Evolutionary conservation across 2,329 filamentous ascomycete species (phyloP).

Genomic region (Escovopsis sp.): DNA sequence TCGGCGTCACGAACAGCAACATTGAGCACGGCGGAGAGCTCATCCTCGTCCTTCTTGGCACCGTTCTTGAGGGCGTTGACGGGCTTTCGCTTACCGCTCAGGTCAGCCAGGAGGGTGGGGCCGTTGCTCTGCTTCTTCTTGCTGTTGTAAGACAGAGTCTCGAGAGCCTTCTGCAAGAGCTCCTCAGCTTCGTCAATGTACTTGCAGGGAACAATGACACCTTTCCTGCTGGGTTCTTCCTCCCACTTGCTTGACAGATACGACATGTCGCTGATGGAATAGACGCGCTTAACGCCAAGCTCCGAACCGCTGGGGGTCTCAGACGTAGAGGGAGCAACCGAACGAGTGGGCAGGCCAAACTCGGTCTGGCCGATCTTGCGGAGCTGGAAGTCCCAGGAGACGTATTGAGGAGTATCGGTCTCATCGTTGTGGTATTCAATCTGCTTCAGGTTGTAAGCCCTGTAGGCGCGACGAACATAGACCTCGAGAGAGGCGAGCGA

Average conservation of each 20-base stretch:
- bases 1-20: slow-evolving; percentile 84
- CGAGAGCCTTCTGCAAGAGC: slow-evolving; percentile 66
- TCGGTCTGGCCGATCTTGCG: slow-evolving; percentile 87
- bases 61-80: slow-evolving; percentile 13
- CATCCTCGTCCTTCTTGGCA: slow-evolving; percentile 40
- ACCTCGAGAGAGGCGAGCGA: slow-evolving; percentile 87
- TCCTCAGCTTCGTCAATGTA: slow-evolving; percentile 94
- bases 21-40: slow-evolving; percentile 85
- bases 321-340: slow-evolving; percentile 72
- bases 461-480: slow-evolving; percentile 90
- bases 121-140: slow-evolving; percentile 40
- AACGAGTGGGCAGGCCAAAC: slow-evolving; percentile 67
- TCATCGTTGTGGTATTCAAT: slow-evolving; percentile 84
- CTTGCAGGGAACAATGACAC: slow-evolving; percentile 84
- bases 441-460: slow-evolving; percentile 81
- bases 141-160: slow-evolving; percentile 53
- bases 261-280: slow-evolving; percentile 94
- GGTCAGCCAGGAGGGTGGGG: slow-evolving; percentile 51
- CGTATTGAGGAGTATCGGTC: slow-evolving; percentile 49
- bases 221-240: slow-evolving; percentile 70
- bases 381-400: slow-evolving; percentile 93
- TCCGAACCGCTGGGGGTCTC: slow-evolving; percentile 50
- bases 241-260: slow-evolving; percentile 63
- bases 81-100: slow-evolving; percentile 57
- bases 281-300: slow-evolving; percentile 61